Base-by-base conservation (phyloP, 371 early-diverging fungal species). In the Rhizopus sp. region DNA sequence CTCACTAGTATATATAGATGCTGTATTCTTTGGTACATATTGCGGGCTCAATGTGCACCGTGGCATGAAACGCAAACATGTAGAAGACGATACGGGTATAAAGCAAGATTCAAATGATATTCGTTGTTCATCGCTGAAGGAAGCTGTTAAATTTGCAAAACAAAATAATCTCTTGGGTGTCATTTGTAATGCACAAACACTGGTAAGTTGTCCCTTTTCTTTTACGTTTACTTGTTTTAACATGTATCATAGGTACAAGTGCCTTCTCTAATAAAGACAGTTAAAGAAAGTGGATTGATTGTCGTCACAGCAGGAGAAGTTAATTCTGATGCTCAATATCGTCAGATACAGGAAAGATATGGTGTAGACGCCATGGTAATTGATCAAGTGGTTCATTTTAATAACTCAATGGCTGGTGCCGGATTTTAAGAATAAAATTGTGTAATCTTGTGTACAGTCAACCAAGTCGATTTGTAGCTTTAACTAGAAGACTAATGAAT, bases 241-340 rank as follows among this genome's bases (percentile, higher is more conserved):
- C 55, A 17, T 55, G 6, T 31, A 23, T 31, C 40, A 42, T 77
- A 92, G 87, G 86, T 93, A 34, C 89, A 91, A 68, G 93, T 94
- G 6, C 97, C 98, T 1, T 79, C 85, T 9, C 67, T 97, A 46
- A 91, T 96, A 62, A 83, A 85, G 31, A 88, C 89, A 30, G 88
- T 95, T 57, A 97, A 97, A 63, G 90, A 94, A 67, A 88, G 87
- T 41, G 97, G 98, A 0, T 63, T 97, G 38, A 82, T 97, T 35
- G 72, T 96, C 50, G 87, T 91, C 0, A 92, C 95, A 13, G 93
- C 91, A 72, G 98, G 97, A 1, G 60, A 69, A 12, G 79, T 78
- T 17, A 96, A 96, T 67, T 66, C 73, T 23, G 82, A 85, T 50
- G 62, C 76, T 10, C 65, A 65, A 10, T 79, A 82, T 55, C 85